Evolutionary conservation across 192 early-diverging fungal species (phyloP), one percentile per base, ranked within the genome.

Genomic region (Gryganskiella cystojenkinii): DNA sequence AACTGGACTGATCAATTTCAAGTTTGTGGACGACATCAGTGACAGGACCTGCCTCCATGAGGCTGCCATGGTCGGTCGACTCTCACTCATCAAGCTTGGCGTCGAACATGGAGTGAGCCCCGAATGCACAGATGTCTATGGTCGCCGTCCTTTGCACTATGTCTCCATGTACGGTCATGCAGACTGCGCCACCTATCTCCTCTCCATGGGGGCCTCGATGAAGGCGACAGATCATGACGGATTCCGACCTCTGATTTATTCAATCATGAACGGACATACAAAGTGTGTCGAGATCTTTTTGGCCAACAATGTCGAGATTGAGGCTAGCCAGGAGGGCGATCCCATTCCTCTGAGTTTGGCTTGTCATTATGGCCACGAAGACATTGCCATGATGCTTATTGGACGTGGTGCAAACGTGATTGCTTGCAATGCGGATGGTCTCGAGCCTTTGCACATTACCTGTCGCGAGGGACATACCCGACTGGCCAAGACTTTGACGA

Each of bases 11-110:
- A 89, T 97, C 5, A 91, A 97, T 72, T 88, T 89, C 57, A 93
- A 89, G 44, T 95, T 89, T 68, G 81, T 89, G 6, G 97, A 99
- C 79, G 97, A 99, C 65, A 96, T 99, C 80, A 98, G 91, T 64
- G 92, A 94, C 64, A 90, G 94, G 46, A 97, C 94, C 0, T 92
- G 90, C 51, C 82, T 96, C 1, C 98, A 99, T 76, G 95, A 95
- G 59, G 89, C 93, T 2, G 92, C 96, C 1, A 95, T 96, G 71
- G 85, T 86, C 22, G 95, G 95, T 3, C 87, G 90, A 40, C 71
- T 90, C 67, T 85, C 85, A 37, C 81, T 96, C 15, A 62, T 98
- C 33, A 76, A 86, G 64, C 66, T 91, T 30, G 84, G 82, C 33
- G 68, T 91, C 35, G 72, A 84, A 13, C 69, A 83, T 66, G 84